Base-by-base conservation (phyloP, 192 early-diverging fungal species). In the Coemansia sp. region DNA sequence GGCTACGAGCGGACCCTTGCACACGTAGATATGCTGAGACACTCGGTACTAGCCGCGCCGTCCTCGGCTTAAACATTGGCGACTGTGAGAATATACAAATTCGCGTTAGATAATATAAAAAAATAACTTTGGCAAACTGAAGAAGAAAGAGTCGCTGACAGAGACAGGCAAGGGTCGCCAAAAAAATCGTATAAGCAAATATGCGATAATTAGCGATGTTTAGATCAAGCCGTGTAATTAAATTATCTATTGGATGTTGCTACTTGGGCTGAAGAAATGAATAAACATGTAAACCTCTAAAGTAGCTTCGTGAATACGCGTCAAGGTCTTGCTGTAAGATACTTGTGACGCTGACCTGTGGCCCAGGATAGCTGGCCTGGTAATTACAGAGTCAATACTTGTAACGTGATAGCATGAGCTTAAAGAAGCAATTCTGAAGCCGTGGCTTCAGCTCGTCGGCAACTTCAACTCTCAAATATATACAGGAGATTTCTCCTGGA, bases 11-110 rank as follows among this genome's bases (percentile, higher is more conserved):
- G 24, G 20, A 13, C 24, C 54, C 54, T 24, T 31, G 54, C 54
- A 29, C 12, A 31, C 54, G 22, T 29, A 57, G 54, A 31, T 24
- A 24, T 13, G 24, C 29, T 16, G 54, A 29, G 24, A 24, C 54
- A 13, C 29, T 57, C 29, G 24, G 24, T 10, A 24, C 24, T 29
- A 57, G 29, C 22, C 54, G 54, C 12, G 29, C 24, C 54, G 54
- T 31, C 29, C 29, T 57, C 54, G 13, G 54, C 54, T 27, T 57
- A 16, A 57, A 57, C 54, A 57, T 57, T 31, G 54, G 29, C 54
- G 13, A 49, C 18, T 20, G n/a, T 4, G 47, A 18, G n/a, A 7
- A 49, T 11, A 43, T 43, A 43, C 42, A 43, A 43, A 43, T 43
- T 43, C 42, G 42, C 42, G 42, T 43, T 43, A 15, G 4, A 43